phyloP scores from a whole-genome alignment of 331 rosid genomes.

The Acacia pycnantha region DNA sequence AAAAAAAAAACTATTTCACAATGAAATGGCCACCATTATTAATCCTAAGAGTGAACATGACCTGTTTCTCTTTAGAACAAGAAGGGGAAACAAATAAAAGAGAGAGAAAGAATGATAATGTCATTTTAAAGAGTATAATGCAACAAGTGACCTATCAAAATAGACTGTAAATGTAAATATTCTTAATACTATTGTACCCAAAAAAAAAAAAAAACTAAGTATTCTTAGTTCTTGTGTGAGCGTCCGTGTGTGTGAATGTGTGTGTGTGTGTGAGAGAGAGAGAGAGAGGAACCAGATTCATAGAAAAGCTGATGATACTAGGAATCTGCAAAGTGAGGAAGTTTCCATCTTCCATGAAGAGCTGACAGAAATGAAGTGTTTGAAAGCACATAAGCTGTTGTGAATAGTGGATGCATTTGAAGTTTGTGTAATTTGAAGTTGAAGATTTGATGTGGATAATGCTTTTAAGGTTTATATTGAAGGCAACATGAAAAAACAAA shows the following conservation, averaged over 20 bases:
- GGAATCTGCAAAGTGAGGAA: background rate
- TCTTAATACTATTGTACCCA: background rate
- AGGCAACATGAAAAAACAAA: background rate
- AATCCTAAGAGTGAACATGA: background rate
- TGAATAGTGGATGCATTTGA: background rate
- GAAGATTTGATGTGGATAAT: slow-evolving; percentile 26
- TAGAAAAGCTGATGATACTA: slow-evolving; percentile 9
- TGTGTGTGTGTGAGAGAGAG: background rate
- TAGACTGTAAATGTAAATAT: background rate
- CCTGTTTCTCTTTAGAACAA: background rate
- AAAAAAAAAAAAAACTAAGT: too few species aligned
- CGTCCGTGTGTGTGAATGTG: background rate
- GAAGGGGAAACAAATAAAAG: background rate
- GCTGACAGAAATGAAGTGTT: background rate
- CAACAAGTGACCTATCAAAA: background rate
- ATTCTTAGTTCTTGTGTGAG: background rate
- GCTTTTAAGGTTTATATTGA: background rate
- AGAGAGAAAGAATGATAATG: background rate
- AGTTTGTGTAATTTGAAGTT: background rate
- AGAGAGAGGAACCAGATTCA: slow-evolving; percentile 30
- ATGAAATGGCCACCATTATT: background rate
- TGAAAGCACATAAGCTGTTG: background rate
- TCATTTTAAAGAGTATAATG: background rate
- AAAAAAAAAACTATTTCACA: background rate
- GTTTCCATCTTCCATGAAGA: background rate